Conservation (phyloP, 176 grass and related monocot genomes). For the Aechmea fasciata region DNA sequence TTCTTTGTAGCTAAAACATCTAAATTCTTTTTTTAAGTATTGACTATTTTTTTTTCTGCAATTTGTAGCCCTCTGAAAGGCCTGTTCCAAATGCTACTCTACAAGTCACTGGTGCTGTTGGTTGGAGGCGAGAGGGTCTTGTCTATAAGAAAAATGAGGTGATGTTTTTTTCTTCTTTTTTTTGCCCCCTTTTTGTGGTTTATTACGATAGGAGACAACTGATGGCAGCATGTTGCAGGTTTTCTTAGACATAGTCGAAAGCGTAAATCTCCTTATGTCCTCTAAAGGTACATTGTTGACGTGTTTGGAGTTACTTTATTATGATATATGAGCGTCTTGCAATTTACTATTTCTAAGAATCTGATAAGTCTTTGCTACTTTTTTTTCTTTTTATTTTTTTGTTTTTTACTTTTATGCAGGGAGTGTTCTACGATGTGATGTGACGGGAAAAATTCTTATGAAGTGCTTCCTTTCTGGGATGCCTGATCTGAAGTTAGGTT, state of each 20-base stretch:
- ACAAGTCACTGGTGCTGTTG: conserved; percentile 97
- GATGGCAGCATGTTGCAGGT: conserved; percentile 43
- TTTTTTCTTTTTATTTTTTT: background rate
- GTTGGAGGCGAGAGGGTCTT: conserved; percentile 99
- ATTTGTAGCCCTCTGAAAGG: conserved; percentile 67
- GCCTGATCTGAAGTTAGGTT: conserved; percentile 91
- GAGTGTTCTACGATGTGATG: conserved; percentile 93
- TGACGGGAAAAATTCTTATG: conserved; percentile 98
- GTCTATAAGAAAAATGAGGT: conserved; percentile 99
- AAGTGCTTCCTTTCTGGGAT: conserved; percentile 99
- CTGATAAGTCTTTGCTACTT: conserved; percentile 8
- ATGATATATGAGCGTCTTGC: background rate
- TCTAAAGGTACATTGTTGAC: conserved; percentile 70
- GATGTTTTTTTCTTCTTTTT: conserved; percentile 2
- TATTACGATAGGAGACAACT: conserved; percentile 12
- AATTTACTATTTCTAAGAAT: conserved; percentile 19
- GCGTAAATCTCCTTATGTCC: conserved; percentile 99
- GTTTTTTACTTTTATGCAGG: conserved; percentile 40
- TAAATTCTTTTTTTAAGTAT: background rate
- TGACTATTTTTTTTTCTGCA: conserved; percentile 20
- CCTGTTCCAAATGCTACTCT: conserved; percentile 94
- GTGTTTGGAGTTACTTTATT: background rate
- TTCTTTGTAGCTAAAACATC: background rate
- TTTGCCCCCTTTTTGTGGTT: background rate
- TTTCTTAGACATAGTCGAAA: conserved; percentile 99